Evolutionary conservation across 2,329 filamentous ascomycete species (phyloP).

Genomic region (Cadophora luteo-olivacea): DNA sequence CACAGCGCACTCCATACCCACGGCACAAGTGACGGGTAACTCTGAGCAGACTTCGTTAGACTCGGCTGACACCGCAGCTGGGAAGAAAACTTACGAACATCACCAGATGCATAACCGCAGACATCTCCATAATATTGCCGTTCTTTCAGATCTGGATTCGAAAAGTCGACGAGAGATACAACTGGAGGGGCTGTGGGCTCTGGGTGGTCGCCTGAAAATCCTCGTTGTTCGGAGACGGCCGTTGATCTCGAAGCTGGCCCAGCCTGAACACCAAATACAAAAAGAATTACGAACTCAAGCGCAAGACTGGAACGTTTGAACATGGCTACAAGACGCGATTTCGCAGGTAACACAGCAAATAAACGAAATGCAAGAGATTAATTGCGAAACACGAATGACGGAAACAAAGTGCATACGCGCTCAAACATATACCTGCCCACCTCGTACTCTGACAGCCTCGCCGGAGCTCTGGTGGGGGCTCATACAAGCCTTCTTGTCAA

Average conservation of each 20-base stretch:
- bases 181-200: neutral
- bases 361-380: neutral
- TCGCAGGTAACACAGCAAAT: neutral
- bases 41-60: neutral
- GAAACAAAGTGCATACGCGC: neutral
- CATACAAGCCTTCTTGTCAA: neutral
- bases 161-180: neutral
- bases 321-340: neutral
- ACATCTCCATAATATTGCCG: neutral
- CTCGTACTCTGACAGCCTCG: neutral
- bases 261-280: neutral
- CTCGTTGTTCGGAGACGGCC: neutral
- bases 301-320: neutral
- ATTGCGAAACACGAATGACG: neutral
- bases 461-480: neutral
- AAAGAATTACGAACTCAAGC: neutral
- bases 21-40: neutral
- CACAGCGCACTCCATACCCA: conserved; percentile 1
- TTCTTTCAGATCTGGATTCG: neutral
- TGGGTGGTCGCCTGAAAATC: neutral
- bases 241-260: neutral
- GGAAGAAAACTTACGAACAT: neutral
- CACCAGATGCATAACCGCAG: neutral
- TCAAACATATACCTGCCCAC: neutral
- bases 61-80: neutral